Base-by-base conservation (phyloP, 257 asterid genomes). In the Lycium ferocissimum region DNA sequence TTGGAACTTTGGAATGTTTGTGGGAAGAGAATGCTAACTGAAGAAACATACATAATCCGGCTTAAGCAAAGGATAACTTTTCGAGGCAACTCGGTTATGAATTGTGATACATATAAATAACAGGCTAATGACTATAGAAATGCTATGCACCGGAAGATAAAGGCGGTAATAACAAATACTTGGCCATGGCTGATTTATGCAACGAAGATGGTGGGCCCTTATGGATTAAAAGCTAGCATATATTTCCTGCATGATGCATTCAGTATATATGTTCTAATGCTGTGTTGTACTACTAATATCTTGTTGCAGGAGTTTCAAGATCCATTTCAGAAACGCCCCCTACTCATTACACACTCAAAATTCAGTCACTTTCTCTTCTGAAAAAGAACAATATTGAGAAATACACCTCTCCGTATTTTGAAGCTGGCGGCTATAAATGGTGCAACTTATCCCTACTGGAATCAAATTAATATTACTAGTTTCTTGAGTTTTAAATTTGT, bases 391-490 rank as follows among this genome's bases (percentile, higher is more conserved):
- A 88, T 72, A 87, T 93, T 58, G 92, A 92, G 17, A 89, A 71
- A 43, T 94, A 92, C 91, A 53, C 14, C 10, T 86, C 90, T 6
- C 33, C 69, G 26, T 88, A 82, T 38, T 93, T 94, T 54, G 87
- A 93, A 83, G 97, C 95, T 2, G 98, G 92, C 79, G 95, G 97
- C 86, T 92, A 92, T 88, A 92, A 88, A 85, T 94, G 97, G 96
- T 94, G 87, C 66, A 69, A 47, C 20, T 40, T 26, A 26, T 83
- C 5, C 33, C 80, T 72, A 67, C 11, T 58, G 53, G 4, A 80
- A 56, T 80, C 49, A 17, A 17, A 3, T 57, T 38, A 80, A 43
- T 38, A 0, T 61, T 6, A 10, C 38, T 38, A 58, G 38, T 73
- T 70, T 3, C 73, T 10, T 14, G 9, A 45, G 54, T 35, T 57